Evolutionary conservation across 1,284 basidiomycete genomes (phyloP), one percentile per base, ranked within the genome.

Genomic region (Pyrrhoderma lamaoense): DNA sequence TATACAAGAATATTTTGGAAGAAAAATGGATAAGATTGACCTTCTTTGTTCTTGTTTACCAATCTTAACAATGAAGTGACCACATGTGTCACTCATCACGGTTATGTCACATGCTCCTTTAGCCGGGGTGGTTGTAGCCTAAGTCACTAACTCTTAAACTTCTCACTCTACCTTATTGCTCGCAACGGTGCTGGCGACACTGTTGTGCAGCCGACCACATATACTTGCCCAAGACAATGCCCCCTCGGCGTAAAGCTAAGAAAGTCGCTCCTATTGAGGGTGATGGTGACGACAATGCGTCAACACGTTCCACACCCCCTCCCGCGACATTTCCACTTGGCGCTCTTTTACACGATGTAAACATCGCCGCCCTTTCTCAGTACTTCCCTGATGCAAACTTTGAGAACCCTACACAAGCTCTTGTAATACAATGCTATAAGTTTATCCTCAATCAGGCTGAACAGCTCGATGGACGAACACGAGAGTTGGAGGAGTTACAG

Each of bases 401-500:
- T 42, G 66, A 75, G 16, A 67, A 72, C 5, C 79, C 80, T 0
- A 73, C 77, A 4, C 65, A 76, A 3, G 82, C 85, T 2, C 70
- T 71, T 4, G 71, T 89, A 49, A 58, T 83, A 2, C 63, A 73
- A 1, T 61, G 89, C 0, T 89, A 87, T 63, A 70, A 77, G 45
- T 64, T 79, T 14, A 60, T 89, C n/a, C 62, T 82, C 8, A 68
- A 71, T 1, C 80, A 86, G 55, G 70, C 71, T 4, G 62, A 69
- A 1, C 76, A 79, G 47, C 62, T 76, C 14, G 81, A 86, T 51
- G 68, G 64, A 49, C 67, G 72, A 1, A 72, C 76, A 48, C 69
- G 77, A 47, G 79, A 84, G 53, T 65, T 84, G 23, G 85, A 89
- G 62, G 81, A 82, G 55, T 67, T 74, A 51, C 76, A 72, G 44